Evolutionary conservation across 192 early-diverging fungal genomes (phyloP), one percentile per base, ranked within the genome.

Genomic region (Mortierella hygrophila): DNA sequence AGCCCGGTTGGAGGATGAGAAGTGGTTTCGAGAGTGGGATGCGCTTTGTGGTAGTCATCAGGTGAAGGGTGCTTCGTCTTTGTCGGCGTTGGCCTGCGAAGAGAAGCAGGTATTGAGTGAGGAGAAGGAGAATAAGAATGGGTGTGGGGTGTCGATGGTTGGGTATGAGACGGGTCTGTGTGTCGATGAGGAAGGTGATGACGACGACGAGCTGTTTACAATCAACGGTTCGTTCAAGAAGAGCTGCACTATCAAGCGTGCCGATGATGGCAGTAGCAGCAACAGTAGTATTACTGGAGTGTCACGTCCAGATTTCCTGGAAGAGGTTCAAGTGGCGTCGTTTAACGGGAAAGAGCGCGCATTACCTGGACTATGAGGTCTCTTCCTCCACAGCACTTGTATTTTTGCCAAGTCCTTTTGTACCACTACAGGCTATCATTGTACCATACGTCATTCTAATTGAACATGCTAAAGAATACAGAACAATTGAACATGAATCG

Each of bases 21-120:
- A 74, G n/a, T 85, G 83, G 83, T 41, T 69, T 4, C 76, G 65
- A 15, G 82, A 78, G 26, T 84, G 82, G 82, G 74, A 84, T 21
- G 54, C 5, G 16, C 15, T 76, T 7, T 52, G 60, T 42, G 54
- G 46, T 32, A 26, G 60, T 35, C 29, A 65, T 65, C 60, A 29
- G 2, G 32, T 32, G 60, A 65, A 35, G 60, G 11, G 32, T 4
- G 29, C 60, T 60, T 60, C n/a, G 4, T 32, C 60, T 3, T 65
- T 10, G 4, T 65, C 29, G 55, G 10, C 60, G 13, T 32, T 20
- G 49, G 5, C 15, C 18, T 52, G 49, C 5, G 18, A 52, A 20
- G 18, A 6, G 49, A 52, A 52, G 15, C 29, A 65, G 13, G 26
- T 35, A 35, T 35, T 35, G 35, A 15, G 29, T 35, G 29, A 65